Base-by-base conservation (phyloP, 805 yeast species). In the Candida chauliodis region DNA sequence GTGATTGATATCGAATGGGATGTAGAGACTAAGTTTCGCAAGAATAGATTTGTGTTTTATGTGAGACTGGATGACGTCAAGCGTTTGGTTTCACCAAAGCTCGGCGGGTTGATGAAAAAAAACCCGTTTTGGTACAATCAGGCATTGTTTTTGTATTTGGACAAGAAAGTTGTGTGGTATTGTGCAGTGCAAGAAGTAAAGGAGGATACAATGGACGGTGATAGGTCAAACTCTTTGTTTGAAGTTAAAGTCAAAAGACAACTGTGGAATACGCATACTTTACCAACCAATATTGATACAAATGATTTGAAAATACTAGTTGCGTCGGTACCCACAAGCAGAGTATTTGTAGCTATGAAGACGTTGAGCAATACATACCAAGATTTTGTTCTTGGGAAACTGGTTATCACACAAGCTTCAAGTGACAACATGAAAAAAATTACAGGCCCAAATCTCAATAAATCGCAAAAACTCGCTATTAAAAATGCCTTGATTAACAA, bases 281-380 rank as follows among this genome's bases (percentile, higher is more conserved):
- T 78, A 42, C 84, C 84, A 0, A 58, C 51, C 5, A 54, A 68
- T 2, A 62, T 66, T 4, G 61, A 66, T 30, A 62, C 66, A 7
- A 51, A 55, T 26, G 49, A 49, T 18, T 53, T 65, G 25, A 53
- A 61, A 18, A 51, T 82, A 8, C 49, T 81, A 33, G 86, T 87
- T 0, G 77, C 78, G 16, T 75, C 82, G 5, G 75, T 77, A 5
- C 81, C 82, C 2, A 74, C 78, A 6, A 71, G 76, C 26, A 63
- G 89, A 55, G 78, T 79, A 4, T 63, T 81, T 52, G 71, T 74
- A 48, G 83, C 88, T 0, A 81, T 81, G 85, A 66, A 76, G 1
- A 65, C 76, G 31, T 65, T 81, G 24, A 69, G 67, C 34, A 77
- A 77, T 52, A 8, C 13, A n/a, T 11, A 69, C 69, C 6, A 71